These are phyloP conservation scores for Claviceps arundinis DNA, from an alignment of 2,329 filamentous ascomycete species.

Conservation along the genomic window DNA sequence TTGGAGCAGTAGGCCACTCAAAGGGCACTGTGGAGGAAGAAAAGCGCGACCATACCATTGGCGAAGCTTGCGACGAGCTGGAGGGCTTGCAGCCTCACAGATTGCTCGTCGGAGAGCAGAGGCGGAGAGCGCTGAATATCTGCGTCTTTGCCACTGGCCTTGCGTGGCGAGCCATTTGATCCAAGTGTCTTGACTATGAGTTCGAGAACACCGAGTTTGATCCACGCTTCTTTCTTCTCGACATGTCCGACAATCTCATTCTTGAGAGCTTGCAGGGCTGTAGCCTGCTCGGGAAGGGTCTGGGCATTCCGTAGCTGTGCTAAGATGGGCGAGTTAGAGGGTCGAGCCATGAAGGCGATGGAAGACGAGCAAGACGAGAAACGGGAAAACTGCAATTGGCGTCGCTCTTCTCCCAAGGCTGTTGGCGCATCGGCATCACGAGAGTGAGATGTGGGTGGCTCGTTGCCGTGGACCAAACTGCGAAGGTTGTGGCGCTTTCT, in stretches of 20 bases:
- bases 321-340: constrained; percentile 39
- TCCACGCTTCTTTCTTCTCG: constrained; percentile 70
- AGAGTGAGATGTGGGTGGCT: not conserved
- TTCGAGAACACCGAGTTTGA: constrained; percentile 55
- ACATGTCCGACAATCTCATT: constrained; percentile 83
- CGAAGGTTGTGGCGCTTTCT: not conserved
- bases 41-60: constrained; percentile 44
- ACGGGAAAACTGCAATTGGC: constrained; percentile 1
- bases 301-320: constrained; percentile 43
- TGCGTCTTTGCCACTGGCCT: constrained; percentile 26
- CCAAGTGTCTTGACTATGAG: constrained; percentile 37
- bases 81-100: constrained; percentile 62
- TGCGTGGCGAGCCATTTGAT: constrained; percentile 18
- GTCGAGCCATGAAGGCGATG: constrained; percentile 35
- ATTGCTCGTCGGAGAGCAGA: constrained; percentile 47
- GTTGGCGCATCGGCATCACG: constrained; percentile 8
- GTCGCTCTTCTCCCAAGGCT: constrained; percentile 2
- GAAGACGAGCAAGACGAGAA: not conserved
- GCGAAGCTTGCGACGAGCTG: constrained; percentile 77
- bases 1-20: not conserved
- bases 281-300: constrained; percentile 37
- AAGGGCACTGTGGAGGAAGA: not conserved
- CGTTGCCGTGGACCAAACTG: not conserved
- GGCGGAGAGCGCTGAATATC: constrained; percentile 20
- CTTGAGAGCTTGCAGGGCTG: constrained; percentile 61